Evolutionary conservation across 768 basidiomycete genomes (phyloP), one percentile per base, ranked within the genome.

Genomic region (Pisolithus microcarpus): DNA sequence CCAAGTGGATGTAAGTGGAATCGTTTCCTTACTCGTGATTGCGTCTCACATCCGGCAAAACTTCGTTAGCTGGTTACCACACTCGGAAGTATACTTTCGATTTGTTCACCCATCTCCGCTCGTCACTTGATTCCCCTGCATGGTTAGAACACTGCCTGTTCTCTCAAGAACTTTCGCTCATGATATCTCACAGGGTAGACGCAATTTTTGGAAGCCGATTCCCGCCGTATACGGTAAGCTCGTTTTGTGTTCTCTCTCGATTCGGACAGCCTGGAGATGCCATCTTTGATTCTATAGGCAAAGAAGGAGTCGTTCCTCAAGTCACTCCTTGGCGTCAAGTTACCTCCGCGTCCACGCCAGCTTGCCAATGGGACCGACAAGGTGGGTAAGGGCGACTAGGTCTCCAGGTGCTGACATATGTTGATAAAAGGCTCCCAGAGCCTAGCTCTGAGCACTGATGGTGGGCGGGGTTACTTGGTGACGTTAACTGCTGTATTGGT

Each of bases 81-180:
- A 81, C 82, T 4, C 85, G 89, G 34, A 89, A 89, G 60, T 85
- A 71, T 59, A 70, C 73, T 5, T 92, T 91, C 56, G 85, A 89
- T 53, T 71, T 77, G 61, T 92, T 93, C 68, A 89, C 87, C 0
- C 88, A 91, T 61, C 56, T 78, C 23, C 77, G 91, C 47, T 62
- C 82, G 5, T 78, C 83, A 0, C 39, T 77, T 8, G 71, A 75
- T 55, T 68, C 65, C 3, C 77, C 73, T 34, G 52, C 61, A 50
- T 75, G 63, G 65, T 66, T 30, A 6, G 63, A 34, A 18, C 2
- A 39, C 18, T 13, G 18, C 13, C 6, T 2, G 16, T n/a, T 21
- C 4, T 7, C 4, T 4, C 31, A 10, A 18, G 7, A 5, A 2
- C 26, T 24, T 7, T 7, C n/a, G 13, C 51, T 61, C 7, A 65